These are phyloP conservation scores for Mortierella sp. DNA, from an alignment of 371 early-diverging fungal species.

Conservation along the genomic window DNA sequence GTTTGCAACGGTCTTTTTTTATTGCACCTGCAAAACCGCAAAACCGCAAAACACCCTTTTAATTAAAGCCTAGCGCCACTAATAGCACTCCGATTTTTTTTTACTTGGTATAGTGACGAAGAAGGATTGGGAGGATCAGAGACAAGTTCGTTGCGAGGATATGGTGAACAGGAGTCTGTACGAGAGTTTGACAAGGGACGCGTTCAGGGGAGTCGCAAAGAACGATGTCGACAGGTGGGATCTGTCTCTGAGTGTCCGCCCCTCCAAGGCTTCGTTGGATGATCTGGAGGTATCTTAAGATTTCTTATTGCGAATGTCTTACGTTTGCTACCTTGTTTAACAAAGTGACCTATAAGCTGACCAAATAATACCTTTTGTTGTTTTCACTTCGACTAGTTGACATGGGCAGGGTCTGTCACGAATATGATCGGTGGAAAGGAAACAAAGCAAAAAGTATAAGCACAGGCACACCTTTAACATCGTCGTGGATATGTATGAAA, in stretches of 20 bases:
- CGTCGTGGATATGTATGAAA: no score
- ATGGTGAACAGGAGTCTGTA: conserved; percentile 30
- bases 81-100: neutral
- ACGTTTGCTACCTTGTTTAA: no score
- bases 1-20: neutral
- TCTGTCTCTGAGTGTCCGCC: conserved; percentile 26
- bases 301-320: neutral
- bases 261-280: neutral
- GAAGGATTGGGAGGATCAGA: conserved; percentile 39
- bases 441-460: conserved; percentile 31
- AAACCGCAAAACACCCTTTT: neutral
- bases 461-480: no score
- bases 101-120: conserved; percentile 22
- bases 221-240: conserved; percentile 24
- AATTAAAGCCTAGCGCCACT: neutral
- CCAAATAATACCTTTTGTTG: neutral
- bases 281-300: conserved; percentile 29
- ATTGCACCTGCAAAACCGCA: no score
- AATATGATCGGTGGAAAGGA: conserved; percentile 25
- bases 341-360: neutral
- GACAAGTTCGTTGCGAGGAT: conserved; percentile 23
- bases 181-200: conserved; percentile 29
- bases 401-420: conserved; percentile 42
- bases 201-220: conserved; percentile 30
- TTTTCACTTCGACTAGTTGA: conserved; percentile 16